Evolutionary conservation across 495 filamentous ascomycete species (phyloP), one percentile per base, ranked within the genome.

Genomic region (Aspergillus cavernicola): DNA sequence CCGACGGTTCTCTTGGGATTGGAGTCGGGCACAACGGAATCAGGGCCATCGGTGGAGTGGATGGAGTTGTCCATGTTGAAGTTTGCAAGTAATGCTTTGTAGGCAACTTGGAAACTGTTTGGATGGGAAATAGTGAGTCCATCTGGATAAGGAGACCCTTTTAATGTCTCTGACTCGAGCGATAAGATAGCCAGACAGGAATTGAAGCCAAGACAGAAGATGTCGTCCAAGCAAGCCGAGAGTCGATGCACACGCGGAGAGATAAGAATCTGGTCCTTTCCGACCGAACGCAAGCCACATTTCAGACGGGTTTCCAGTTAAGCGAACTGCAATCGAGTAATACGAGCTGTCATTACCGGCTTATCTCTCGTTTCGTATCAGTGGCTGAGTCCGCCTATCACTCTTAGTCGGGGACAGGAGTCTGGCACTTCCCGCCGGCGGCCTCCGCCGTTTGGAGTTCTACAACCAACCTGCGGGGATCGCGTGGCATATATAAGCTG

Each of bases 1-100:
- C 9, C 6, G 28, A 56, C 13, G 39, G 29, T 46, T 11, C 29
- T 45, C 24, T 44, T 43, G n/a, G 53, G 53, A 19, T 51, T 56
- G 29, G 46, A 50, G 32, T 22, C 31, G 8, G 53, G 53, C 47
- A 56, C 33, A 26, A 56, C 24, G 20, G 53, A 38, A 47, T 56
- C 53, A 26, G 53, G 53, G 23, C 53, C 53, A 38, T 56, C 53
- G 31, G 53, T 56, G 9, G 53, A 56, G 33, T 56, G 53, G 46
- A 56, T 56, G 23, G 53, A 56, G 53, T 43, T 43, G 32, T 56
- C 53, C 53, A 56, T 56, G 5, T 19, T 15, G 42, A 6, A n/a
- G 12, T 38, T 3, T 3, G 16, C 5, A 18, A 28, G n/a, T n/a
- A n/a, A n/a, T n/a, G n/a, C n/a, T n/a, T n/a, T n/a, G n/a, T n/a